Conservation (phyloP, 2,329 filamentous ascomycete species). For the Rasamsonia emersonii region DNA sequence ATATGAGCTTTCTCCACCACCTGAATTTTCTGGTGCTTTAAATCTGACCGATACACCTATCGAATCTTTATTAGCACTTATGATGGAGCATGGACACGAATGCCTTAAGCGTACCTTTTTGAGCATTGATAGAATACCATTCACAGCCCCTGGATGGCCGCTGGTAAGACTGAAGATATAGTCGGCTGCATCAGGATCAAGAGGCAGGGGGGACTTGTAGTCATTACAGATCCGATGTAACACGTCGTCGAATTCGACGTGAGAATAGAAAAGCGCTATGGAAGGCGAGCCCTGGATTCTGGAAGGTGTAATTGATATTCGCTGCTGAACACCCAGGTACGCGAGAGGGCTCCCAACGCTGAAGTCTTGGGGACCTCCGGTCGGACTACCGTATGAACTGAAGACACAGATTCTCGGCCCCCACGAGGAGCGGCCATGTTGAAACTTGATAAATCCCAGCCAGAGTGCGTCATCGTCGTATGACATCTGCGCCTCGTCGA, state of each 20-base stretch:
- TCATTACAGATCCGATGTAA: constrained; percentile 4
- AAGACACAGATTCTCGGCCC: constrained; percentile 8
- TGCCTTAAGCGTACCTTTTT: constrained; percentile 2
- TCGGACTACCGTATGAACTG: constrained; percentile 8
- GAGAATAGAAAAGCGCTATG: constrained; percentile 5
- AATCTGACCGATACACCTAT: constrained; percentile 5
- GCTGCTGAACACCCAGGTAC: constrained; percentile 5
- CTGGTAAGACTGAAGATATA: constrained; percentile 7
- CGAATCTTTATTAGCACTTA: neutral
- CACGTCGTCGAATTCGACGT: constrained; percentile 7
- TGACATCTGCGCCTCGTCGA: constrained; percentile 9
- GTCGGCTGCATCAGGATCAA: constrained; percentile 18
- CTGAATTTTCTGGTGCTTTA: constrained; percentile 4
- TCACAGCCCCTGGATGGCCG: constrained; percentile 8
- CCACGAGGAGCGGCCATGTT: neutral
- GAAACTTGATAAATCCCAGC: constrained; percentile 7
- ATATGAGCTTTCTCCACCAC: constrained; percentile 3
- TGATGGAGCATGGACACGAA: neutral
- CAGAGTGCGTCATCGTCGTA: constrained; percentile 5
- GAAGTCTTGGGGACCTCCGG: neutral
- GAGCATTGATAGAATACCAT: constrained; percentile 2
- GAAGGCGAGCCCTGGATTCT: neutral
- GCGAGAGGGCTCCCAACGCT: constrained; percentile 1
- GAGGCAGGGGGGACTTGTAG: neutral
- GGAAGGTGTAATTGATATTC: constrained; percentile 5